Evolutionary conservation across 352 stramenopile genomes (phyloP), one percentile per base, ranked within the genome.

Genomic region (Phytopythium ostracodes): DNA sequence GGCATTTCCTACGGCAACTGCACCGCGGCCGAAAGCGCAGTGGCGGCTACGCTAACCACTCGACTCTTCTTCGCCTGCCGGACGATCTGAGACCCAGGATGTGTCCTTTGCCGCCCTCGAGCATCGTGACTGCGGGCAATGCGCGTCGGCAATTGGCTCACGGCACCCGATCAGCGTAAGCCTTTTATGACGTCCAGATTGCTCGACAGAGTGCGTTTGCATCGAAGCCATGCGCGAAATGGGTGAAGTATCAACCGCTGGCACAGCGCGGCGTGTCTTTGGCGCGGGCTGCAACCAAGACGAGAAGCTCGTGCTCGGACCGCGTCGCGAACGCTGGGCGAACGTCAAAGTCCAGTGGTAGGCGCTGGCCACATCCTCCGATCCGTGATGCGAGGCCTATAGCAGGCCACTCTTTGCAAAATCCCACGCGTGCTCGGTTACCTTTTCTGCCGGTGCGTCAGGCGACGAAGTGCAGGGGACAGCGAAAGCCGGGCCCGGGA

Each of bases 401-500:
- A 49, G 7, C 42, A 49, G 42, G n/a, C 20, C 42, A 25, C 8
- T 49, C 8, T 49, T 1, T 27, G 42, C 20, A 10, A 49, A 49
- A 49, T 49, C 22, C 25, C 44, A 9, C 4, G 44, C 40, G 40
- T 44, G 40, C 4, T 6, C 6, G 17, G 40, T 2, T 29, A n/a
- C 44, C 10, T 51, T 51, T 51, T 27, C n/a, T 51, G 44, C n/a
- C n/a, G n/a, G 44, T 51, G 44, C 9, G 42, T 24, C 42, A 49
- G 27, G 42, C 7, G n/a, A 5, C n/a, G 8, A 11, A 6, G 42
- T 1, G 9, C 4, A 20, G n/a, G 9, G 18, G 44, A 20, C 44
- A 29, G 44, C 8, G 22, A 22, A 29, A 51, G n/a, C 40, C 40
- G 18, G 40, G 40, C 4, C 4, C 2, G 18, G 18, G 44, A n/a